phyloP scores from a whole-genome alignment of 768 basidiomycete species.

The Paxillus ammoniavirescens region DNA sequence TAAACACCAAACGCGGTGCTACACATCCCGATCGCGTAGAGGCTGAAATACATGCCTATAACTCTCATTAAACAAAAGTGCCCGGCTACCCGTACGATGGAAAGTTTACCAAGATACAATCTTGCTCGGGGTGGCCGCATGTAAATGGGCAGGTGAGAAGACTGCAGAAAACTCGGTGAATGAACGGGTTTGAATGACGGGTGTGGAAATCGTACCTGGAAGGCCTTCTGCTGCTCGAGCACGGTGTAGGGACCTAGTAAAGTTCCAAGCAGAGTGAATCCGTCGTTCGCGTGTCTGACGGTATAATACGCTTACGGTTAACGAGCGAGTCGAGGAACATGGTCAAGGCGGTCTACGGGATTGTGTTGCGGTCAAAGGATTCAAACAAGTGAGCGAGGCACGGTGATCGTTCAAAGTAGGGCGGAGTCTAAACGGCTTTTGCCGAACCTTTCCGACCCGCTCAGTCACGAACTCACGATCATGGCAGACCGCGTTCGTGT shows the following conservation, averaged over 20 bases:
- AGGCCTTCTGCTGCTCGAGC: conserved; percentile 59
- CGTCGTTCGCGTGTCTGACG: not conserved
- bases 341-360: conserved; percentile 1
- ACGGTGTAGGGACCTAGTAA: conserved; percentile 60
- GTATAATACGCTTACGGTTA: conserved; percentile 48
- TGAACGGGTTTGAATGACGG: not conserved
- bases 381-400: conserved; percentile 5
- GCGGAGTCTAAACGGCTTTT: conserved; percentile 36
- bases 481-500: conserved; percentile 75
- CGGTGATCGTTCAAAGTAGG: not conserved
- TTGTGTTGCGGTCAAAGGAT: conserved; percentile 21
- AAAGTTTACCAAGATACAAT: conserved; percentile 36
- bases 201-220: conserved; percentile 50
- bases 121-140: conserved; percentile 53
- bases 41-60: conserved; percentile 54
- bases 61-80: not conserved
- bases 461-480: conserved; percentile 35
- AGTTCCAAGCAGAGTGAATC: not conserved
- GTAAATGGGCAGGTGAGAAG: conserved; percentile 52
- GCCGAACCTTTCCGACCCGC: conserved; percentile 39
- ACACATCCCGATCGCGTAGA: conserved; percentile 54
- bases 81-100: no score
- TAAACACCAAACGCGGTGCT: conserved; percentile 52
- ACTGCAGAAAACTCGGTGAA: conserved; percentile 16
- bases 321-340: conserved; percentile 63